Evolutionary conservation across 768 basidiomycete species (phyloP), one percentile per base, ranked within the genome.

Genomic region (Boletus sp.): DNA sequence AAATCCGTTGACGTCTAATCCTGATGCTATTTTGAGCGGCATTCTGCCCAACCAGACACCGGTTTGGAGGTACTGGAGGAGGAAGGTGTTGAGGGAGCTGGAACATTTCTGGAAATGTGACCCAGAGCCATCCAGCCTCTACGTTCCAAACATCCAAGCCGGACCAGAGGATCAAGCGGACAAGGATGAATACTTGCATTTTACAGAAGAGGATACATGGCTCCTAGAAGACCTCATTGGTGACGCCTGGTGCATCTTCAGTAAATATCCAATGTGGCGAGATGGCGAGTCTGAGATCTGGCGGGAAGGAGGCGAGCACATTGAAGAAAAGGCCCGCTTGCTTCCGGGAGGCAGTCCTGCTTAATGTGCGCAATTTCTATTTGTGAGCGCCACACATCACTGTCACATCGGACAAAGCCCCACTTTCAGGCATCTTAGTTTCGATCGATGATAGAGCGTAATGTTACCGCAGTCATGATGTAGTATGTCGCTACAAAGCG

Each of bases 11-110:
- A 52, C 30, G 24, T 51, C 51, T 2, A 55, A 59, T 17, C 54
- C 59, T 0, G 53, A 49, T 6, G 52, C 46, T 1, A 32, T 57
- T 14, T 35, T 71, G 33, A 48, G 12, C 1, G 35, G 33, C 37
- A 65, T 71, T 29, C 37, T 73, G 45, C 65, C 69, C 52, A 73
- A 71, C 55, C 56, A 71, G 12, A 71, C 71, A 2, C 47, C 54
- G 0, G 67, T 67, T 30, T 71, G 69, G 69, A 37, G n/a, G 18
- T 61, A 57, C 37, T 73, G 71, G 69, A 69, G 47, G 57, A 57
- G 33, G 18, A 65, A 69, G 40, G 63, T 71, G 12, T 5, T 54
- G 30, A 46, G 50, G n/a, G 65, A 66, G 44, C 24, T 72, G 20
- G 44, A 36, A 10, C 40, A 4, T 41, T 64, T 62, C 36, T 57